Evolutionary conservation across 192 early-diverging fungal genomes (phyloP), one percentile per base, ranked within the genome.

Genomic region (Haplosporangium gracile): DNA sequence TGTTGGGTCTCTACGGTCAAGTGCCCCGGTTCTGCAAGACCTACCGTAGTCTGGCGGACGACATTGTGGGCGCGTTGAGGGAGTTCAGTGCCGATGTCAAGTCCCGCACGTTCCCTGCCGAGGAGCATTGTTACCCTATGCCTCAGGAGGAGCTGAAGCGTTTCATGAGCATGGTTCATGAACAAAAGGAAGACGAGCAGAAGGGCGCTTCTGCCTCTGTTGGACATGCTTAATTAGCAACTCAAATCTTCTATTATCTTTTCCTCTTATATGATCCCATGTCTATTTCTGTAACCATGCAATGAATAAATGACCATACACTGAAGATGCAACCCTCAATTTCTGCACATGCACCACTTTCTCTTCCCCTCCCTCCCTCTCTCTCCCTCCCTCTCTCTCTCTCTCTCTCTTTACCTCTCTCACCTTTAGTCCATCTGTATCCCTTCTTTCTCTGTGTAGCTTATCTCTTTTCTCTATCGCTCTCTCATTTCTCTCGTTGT

Each of bases 11-110:
- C 49, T 99, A 97, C 90, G 98, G 98, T 82, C 92, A 94, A 22
- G 97, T 99, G 71, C 90, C 94, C 75, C 95, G 95, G 29, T 99
- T 99, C 91, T 97, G 95, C 83, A 98, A 97, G 82, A 89, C 93
- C 13, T 99, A 97, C 83, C 95, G 93, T 15, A 92, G 94, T 26
- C 88, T 99, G 15, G 95, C 94, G 24, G 89, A 93, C 18, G 89
- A 91, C 39, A 97, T 95, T 82, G 91, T 90, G n/a, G 86, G 90
- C 22, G 98, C 96, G 0, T 60, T 98, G 57, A 88, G 80, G 43
- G 84, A 93, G 79, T 99, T 94, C 87, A 92, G 90, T 55, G 82
- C 90, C 10, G 97, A 97, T 77, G 98, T 99, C 57, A 93, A 94
- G 70, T 68, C 83, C 2, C 77, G 95, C 47, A 43, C 74, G 55